Base-by-base conservation (phyloP, 2,329 filamentous ascomycete species). In the Aspergillus proliferans region DNA sequence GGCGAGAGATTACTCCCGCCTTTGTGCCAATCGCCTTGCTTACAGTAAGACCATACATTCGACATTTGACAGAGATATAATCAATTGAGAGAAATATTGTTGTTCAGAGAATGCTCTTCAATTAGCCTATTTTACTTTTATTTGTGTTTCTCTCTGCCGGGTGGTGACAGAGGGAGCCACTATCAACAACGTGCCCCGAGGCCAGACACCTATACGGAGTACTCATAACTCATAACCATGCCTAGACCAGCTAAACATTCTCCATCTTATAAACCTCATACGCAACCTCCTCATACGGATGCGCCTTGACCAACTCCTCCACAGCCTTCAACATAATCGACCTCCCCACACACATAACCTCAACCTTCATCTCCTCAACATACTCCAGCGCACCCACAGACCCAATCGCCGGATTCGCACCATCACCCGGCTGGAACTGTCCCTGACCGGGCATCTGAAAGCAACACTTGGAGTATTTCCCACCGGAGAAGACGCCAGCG, bases 211-310 rank as follows among this genome's bases (percentile, higher is more conserved):
- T 12, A 45, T n/a, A 18, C n/a, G 18, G 22, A 45, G n/a, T 34
- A 21, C 41, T 34, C 24, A 38, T 34, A 43, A 47, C 30, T 28
- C 33, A 38, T 39, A 15, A 50, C 22, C 18, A 15, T 30, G 15
- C 36, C 19, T 39, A n/a, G 10, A 28, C 15, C 8, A 51, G 22
- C 45, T 52, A 71, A 26, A 72, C 60, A 56, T 71, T 58, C 55
- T 75, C 72, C 58, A 72, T 61, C 52, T 65, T 71, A 52, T 69
- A 70, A 19, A 74, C 72, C 52, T 72, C 71, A 59, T 73, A 72
- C 10, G 66, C 69, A 21, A 71, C 68, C 52, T 72, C 69, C 47
- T 75, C 72, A 54, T 74, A 75, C 4, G 72, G 72, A 65, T 75
- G 72, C n/a, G 67, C 66, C 50, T 63, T 62, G 21, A 70, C 52